A percentile compares a stretch with the other conserved stretches of the same genome.
phyloP scores from a whole-genome alignment of 2,329 filamentous ascomycete genomes.

The Sporothrix dimorphospora region DNA sequence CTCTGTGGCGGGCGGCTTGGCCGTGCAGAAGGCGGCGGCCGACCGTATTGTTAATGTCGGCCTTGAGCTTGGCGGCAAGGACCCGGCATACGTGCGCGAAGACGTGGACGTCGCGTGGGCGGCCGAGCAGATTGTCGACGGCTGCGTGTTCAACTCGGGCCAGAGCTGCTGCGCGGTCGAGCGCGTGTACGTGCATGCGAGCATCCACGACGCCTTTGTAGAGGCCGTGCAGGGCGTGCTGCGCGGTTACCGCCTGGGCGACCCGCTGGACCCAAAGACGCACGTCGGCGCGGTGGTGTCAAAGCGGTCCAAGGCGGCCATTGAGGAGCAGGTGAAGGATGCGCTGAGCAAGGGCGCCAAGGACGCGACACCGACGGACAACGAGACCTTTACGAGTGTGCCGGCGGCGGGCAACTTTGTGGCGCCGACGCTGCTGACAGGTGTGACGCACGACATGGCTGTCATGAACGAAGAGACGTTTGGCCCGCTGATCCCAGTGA shows the following conservation, averaged over 20 bases:
- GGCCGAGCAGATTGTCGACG: conserved; percentile 92
- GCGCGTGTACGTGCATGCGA: conserved; percentile 85
- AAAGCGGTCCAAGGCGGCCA: conserved; percentile 73
- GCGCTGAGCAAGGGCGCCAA: conserved; percentile 82
- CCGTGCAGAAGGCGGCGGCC: conserved; percentile 81
- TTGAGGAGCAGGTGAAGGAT: conserved; percentile 78
- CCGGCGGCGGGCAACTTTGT: conserved; percentile 63
- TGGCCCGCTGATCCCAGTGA: conserved; percentile 86
- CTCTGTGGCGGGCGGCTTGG: conserved; percentile 83
- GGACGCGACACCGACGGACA: conserved; percentile 72
- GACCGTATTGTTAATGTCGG: conserved; percentile 85
- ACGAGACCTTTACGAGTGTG: conserved; percentile 68
- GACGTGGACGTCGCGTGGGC: conserved; percentile 92
- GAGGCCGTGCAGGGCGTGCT: conserved; percentile 79
- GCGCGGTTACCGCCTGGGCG: conserved; percentile 81
- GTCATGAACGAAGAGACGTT: conserved; percentile 97
- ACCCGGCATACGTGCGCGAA: conserved; percentile 83
- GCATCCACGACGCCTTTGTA: conserved; percentile 82
- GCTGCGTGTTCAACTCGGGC: conserved; percentile 97
- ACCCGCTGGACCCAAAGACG: conserved; percentile 77
- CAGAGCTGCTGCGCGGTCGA: conserved; percentile 96
- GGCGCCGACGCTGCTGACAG: conserved; percentile 77
- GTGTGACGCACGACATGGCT: conserved; percentile 79
- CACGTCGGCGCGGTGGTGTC: conserved; percentile 90
- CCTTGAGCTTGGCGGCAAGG: conserved; percentile 91